A percentile compares a stretch with the other conserved stretches of the same genome.
Evolutionary conservation across 257 asterid species (phyloP).

Genomic region (Haberlea rhodopensis): DNA sequence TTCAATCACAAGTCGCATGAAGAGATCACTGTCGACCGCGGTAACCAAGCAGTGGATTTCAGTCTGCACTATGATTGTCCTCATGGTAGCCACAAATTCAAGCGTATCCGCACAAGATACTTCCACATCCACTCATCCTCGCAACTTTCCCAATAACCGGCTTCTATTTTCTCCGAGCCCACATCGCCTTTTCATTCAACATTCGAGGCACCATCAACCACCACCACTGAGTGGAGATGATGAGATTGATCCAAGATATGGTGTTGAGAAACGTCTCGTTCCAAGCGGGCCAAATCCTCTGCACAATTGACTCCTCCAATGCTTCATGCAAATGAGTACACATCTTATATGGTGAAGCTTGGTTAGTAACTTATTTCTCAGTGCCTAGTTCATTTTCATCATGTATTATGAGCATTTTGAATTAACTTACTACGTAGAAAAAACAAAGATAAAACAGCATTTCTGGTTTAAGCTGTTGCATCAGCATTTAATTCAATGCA

Average conservation of each 20-base stretch:
- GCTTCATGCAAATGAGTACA: neutral
- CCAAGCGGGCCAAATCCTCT: slow-evolving; percentile 44
- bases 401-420: slow-evolving; percentile 15
- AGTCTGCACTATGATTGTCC: slow-evolving; percentile 1
- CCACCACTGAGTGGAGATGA: too few species aligned
- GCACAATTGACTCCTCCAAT: slow-evolving; percentile 29
- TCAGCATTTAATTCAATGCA: neutral
- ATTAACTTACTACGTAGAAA: neutral
- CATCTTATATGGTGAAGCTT: neutral
- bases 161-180: slow-evolving; percentile 3
- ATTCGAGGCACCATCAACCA: slow-evolving; percentile 10
- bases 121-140: neutral
- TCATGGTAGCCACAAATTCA: slow-evolving; percentile 20
- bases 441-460: neutral
- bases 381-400: neutral
- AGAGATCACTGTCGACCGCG: slow-evolving; percentile 24
- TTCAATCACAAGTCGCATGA: slow-evolving; percentile 27
- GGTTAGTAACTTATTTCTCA: neutral
- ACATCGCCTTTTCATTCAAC: slow-evolving; percentile 12
- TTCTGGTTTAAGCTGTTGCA: neutral
- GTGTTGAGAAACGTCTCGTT: slow-evolving; percentile 33
- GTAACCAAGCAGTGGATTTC: slow-evolving; percentile 12
- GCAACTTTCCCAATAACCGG: neutral
- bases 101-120: neutral
- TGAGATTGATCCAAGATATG: slow-evolving; percentile 31